Conservation (phyloP, 108 stramenopile species). For the Phaeodactylum tricornutum region DNA sequence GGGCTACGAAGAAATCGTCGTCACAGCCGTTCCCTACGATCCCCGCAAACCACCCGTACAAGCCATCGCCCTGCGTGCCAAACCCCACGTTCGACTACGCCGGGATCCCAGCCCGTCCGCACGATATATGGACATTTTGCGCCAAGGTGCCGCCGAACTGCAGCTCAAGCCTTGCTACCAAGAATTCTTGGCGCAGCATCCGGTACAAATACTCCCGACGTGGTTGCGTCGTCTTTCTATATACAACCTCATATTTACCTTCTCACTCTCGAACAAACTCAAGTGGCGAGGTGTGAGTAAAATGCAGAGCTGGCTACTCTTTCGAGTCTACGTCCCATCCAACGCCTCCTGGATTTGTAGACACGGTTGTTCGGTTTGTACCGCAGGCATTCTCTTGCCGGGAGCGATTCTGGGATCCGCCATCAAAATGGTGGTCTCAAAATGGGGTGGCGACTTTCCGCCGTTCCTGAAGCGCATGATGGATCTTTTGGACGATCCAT, state of each 20-base stretch:
- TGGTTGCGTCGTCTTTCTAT: slow-evolving; percentile 19
- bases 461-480: too few relatives aligned
- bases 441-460: too few relatives aligned
- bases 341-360: too few relatives aligned
- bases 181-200: slow-evolving; percentile 31
- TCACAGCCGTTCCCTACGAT: slow-evolving; percentile 19
- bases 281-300: slow-evolving; percentile 7
- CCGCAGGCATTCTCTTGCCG: too few relatives aligned
- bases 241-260: slow-evolving; percentile 21
- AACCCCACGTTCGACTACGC: slow-evolving; percentile 23
- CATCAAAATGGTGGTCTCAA: too few relatives aligned
- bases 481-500: too few relatives aligned
- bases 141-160: slow-evolving; percentile 35
- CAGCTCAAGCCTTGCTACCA: slow-evolving; percentile 30
- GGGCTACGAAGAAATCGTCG: slow-evolving; percentile 38
- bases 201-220: slow-evolving; percentile 14
- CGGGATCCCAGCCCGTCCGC: slow-evolving; percentile 29
- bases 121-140: slow-evolving; percentile 41
- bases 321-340: slow-evolving; percentile 24
- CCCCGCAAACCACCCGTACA: slow-evolving; percentile 17
- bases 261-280: slow-evolving; percentile 6
- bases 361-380: too few relatives aligned
- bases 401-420: too few relatives aligned
- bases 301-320: slow-evolving; percentile 22
- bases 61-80: slow-evolving; percentile 36